Percentiles rank a stretch among this genome's conserved stretches.
Conservation (phyloP, 2,329 filamentous ascomycete species). For the Penicillium sp. region DNA sequence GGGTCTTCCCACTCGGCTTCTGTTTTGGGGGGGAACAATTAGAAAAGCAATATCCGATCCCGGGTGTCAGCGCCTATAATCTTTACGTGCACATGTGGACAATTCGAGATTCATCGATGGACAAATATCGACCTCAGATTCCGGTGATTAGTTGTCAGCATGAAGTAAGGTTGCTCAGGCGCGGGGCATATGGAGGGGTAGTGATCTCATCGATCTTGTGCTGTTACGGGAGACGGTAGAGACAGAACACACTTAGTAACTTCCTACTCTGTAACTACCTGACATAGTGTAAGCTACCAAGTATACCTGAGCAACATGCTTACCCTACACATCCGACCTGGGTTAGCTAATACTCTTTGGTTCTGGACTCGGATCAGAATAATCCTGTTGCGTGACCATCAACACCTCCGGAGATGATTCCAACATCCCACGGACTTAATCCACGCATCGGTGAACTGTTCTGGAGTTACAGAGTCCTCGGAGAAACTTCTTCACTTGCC, state of each 20-base stretch:
- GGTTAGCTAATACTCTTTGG: background rate
- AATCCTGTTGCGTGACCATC: background rate
- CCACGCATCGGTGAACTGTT: constrained; percentile 35
- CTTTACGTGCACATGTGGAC: background rate
- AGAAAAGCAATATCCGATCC: constrained; percentile 24
- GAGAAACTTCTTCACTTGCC: constrained; percentile 30
- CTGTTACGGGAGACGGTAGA: constrained; percentile 1
- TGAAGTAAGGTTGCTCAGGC: background rate
- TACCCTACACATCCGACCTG: no score
- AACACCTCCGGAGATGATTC: constrained; percentile 4
- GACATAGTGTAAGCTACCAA: background rate
- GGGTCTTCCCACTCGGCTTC: constrained; percentile 32
- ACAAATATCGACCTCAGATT: background rate
- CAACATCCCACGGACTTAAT: constrained; percentile 8
- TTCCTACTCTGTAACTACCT: no score
- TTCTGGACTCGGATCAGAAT: background rate
- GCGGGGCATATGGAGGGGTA: constrained; percentile 31
- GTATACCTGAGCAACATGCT: background rate
- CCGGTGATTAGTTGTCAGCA: constrained; percentile 8
- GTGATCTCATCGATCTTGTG: constrained; percentile 9
- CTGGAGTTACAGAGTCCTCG: constrained; percentile 20
- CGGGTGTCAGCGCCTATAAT: constrained; percentile 5
- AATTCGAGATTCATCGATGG: background rate
- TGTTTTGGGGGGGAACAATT: constrained; percentile 9
- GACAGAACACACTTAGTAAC: background rate